phyloP scores from a whole-genome alignment of 2,329 filamentous ascomycete species.

The Ciborinia camelliae region DNA sequence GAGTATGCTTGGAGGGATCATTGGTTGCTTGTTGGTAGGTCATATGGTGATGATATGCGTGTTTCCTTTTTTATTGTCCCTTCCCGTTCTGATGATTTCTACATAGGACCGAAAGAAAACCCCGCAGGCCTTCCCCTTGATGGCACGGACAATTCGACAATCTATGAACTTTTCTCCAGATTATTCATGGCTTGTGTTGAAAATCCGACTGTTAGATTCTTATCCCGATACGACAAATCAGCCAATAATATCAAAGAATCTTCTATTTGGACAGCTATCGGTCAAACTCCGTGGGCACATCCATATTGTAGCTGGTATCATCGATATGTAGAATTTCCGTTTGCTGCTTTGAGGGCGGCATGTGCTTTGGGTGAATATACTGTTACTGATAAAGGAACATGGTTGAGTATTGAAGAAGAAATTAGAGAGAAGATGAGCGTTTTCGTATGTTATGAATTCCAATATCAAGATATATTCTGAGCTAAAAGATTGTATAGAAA shows the following conservation, averaged over 20 bases:
- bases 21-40: constrained; percentile 44
- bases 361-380: constrained; percentile 46
- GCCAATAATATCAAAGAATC: constrained; percentile 50
- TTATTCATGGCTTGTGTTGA: constrained; percentile 38
- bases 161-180: constrained; percentile 38
- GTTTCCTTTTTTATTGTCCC: background rate
- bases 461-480: background rate
- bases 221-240: constrained; percentile 47
- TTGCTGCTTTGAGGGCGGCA: constrained; percentile 45
- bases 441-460: constrained; percentile 31
- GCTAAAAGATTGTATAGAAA: constrained; percentile 31
- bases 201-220: constrained; percentile 41
- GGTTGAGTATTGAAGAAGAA: constrained; percentile 39
- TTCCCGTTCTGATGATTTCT: background rate
- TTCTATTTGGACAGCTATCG: constrained; percentile 45
- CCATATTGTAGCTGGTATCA: constrained; percentile 48
- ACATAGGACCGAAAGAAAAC: constrained; percentile 37
- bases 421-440: constrained; percentile 39
- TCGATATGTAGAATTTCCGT: constrained; percentile 45
- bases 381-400: constrained; percentile 47
- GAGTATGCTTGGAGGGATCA: constrained; percentile 48
- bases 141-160: constrained; percentile 29
- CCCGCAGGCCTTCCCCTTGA: constrained; percentile 37
- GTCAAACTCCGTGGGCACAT: constrained; percentile 47
- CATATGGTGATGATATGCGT: background rate